Conservation (phyloP, 2,329 filamentous ascomycete species). For the Ophiostoma quercus region DNA sequence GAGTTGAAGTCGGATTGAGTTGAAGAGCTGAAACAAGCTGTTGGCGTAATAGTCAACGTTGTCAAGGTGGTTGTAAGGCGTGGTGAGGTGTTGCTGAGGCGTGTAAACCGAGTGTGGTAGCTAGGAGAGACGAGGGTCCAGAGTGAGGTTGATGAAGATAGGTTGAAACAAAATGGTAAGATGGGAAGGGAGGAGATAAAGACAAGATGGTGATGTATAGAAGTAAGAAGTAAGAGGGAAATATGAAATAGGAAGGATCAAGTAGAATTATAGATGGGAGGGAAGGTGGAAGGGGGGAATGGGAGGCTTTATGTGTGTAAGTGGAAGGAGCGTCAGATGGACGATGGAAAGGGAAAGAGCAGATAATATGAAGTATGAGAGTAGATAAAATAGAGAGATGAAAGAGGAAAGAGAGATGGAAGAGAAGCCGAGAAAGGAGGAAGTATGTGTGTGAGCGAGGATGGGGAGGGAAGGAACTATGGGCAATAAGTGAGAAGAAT, state of each 20-base stretch:
- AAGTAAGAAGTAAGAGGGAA: not conserved
- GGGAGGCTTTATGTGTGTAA: not conserved
- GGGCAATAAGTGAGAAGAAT: constrained; percentile 22
- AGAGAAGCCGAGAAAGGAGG: constrained; percentile 27
- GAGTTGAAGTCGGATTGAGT: not conserved
- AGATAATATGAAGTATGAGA: constrained; percentile 14
- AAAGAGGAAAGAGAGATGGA: constrained; percentile 20
- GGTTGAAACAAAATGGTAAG: not conserved
- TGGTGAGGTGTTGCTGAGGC: not conserved
- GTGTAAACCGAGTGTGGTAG: not conserved
- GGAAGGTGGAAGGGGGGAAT: constrained; percentile 12
- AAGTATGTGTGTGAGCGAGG: constrained; percentile 10
- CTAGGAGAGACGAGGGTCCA: not conserved
- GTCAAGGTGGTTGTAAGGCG: not conserved
- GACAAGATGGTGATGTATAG: not conserved
- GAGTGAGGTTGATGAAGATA: not conserved
- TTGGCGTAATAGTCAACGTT: not conserved
- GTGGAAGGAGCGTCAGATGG: not conserved
- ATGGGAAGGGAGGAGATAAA: not conserved
- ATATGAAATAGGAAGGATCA: constrained; percentile 8
- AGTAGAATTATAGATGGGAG: constrained; percentile 10
- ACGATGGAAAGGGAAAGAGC: not conserved
- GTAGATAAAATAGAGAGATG: constrained; percentile 22
- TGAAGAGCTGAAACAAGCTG: constrained; percentile 9
- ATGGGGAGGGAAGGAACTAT: constrained; percentile 19